Evolutionary conservation across 805 yeast genomes (phyloP), one percentile per base, ranked within the genome.

Genomic region (Ogataea dorogensis): DNA sequence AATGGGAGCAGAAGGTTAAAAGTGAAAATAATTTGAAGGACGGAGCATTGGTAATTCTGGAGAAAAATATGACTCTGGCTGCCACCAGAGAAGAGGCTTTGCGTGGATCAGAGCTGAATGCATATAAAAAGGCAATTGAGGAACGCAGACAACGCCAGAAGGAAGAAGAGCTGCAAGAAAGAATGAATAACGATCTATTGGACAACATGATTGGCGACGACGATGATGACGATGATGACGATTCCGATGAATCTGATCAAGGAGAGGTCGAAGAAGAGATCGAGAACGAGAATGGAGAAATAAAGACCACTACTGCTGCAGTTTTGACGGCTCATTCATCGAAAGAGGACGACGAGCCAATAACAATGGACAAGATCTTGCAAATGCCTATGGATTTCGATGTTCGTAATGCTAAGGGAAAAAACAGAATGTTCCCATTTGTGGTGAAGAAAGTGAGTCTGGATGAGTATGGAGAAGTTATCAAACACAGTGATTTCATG

Each of bases 381-480:
- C 63, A 66, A 36, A 53, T 65, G 40, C 76, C 79, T 1, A 64
- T 79, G 53, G 79, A 73, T 48, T 66, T 60, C 35, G 86, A 81
- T 51, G 73, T 80, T 27, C 65, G 73, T 19, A 65, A 66, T 5
- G 67, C 70, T 23, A 62, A 58, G 51, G 75, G 67, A 58, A 73
- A 54, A 59, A 70, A 67, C 58, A 75, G 70, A 28, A 81, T 84
- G 85, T 93, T 91, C 53, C 98, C 96, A 9, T 83, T 67, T 48
- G 64, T 75, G 24, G 71, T 74, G 1, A 72, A 68, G 19, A 75
- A 76, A 48, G 64, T 73, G 16, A 77, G 83, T 46, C 64, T 71
- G 30, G 98, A 93, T 54, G 97, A 91, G 47, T 93, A 91, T 58
- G 99, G 99, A 19, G 81, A 77, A 38, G 62, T 80, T 2, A 79